Percentiles rank a stretch among this genome's conserved stretches.
phyloP scores from a whole-genome alignment of 228 moss, liverwort and hornwort species.

The Sphagnum magellanicum region DNA sequence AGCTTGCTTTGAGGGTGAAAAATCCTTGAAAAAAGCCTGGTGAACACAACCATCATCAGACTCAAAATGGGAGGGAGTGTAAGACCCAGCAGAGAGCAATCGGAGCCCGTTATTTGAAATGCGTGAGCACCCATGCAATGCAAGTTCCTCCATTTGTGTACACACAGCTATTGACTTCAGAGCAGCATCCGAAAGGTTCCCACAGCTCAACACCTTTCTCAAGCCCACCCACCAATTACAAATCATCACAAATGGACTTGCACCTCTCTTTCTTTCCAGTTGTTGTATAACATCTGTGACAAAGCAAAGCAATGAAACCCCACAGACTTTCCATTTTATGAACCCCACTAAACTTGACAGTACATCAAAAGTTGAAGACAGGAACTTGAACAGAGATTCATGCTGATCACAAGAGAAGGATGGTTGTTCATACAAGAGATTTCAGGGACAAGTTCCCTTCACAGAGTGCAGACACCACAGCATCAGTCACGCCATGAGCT shows the following conservation, averaged over 20 bases:
- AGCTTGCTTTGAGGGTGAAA: no score
- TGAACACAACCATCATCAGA: no score
- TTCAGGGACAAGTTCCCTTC: slow-evolving; percentile 52
- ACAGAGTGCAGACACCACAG: slow-evolving; percentile 45
- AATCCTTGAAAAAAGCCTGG: no score
- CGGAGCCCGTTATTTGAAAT: slow-evolving; percentile 49
- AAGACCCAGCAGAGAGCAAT: slow-evolving; percentile 35
- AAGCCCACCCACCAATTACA: background rate
- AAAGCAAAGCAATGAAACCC: no score
- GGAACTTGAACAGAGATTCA: no score
- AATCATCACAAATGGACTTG: background rate
- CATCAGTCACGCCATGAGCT: slow-evolving; percentile 55
- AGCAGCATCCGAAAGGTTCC: slow-evolving; percentile 46
- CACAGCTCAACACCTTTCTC: slow-evolving; percentile 42
- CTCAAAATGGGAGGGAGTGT: background rate
- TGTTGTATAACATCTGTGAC: no score
- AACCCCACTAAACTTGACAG: no score
- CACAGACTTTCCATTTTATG: no score
- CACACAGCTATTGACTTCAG: slow-evolving; percentile 45
- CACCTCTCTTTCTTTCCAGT: background rate
- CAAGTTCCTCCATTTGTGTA: slow-evolving; percentile 57
- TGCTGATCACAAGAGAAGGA: background rate
- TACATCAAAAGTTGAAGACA: no score
- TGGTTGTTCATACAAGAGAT: slow-evolving; percentile 24
- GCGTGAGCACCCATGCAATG: slow-evolving; percentile 61